Evolutionary conservation across 345 rosid species (phyloP), one percentile per base, ranked within the genome.

Genomic region (Eucalyptus shirleyi): DNA sequence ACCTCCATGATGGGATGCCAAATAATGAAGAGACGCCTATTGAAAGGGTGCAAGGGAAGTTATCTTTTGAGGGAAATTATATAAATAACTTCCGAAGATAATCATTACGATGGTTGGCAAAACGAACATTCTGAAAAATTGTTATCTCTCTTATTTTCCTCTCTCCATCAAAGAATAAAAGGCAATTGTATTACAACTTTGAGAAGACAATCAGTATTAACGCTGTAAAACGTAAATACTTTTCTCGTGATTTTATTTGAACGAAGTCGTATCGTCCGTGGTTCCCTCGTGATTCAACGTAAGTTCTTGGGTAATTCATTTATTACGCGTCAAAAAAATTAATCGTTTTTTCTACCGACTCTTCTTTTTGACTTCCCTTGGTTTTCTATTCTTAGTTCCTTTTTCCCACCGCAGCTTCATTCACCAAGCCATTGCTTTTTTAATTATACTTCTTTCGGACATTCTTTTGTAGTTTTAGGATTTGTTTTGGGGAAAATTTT

Each of bases 21-120:
- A 53, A 53, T 18, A 53, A 53, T 53, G 1, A 2, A 53, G 4
- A 53, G 0, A 53, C 4, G 4, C 0, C 56, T 53, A 7, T 53
- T 18, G 2, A 53, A 53, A 53, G 0, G 56, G 4, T 18, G 56
- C 1, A 1, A 53, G 56, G 24, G 9, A 53, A 53, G 56, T 53
- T 18, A 53, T 53, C 4, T 53, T 53, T 53, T 18, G 24, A 18
- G 9, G 1, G 23, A 51, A 51, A 8, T 18, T 51, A 51, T 51
- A 51, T 51, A 51, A 51, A 18, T 51, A 51, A 51, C 9, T 51
- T 51, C 0, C 0, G 4, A 51, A 51, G 1, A 51, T 51, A 18
- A 51, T 19, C 2, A 0, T 51, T 3, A 3, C 0, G 0, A 51
- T 0, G 1, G 8, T 51, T 18, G 23, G 9, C 9, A 1, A 0